Percentiles rank a stretch among this genome's conserved stretches.
Conservation (phyloP, 1,139 yeast genomes). For the Candida labiduridarum region DNA sequence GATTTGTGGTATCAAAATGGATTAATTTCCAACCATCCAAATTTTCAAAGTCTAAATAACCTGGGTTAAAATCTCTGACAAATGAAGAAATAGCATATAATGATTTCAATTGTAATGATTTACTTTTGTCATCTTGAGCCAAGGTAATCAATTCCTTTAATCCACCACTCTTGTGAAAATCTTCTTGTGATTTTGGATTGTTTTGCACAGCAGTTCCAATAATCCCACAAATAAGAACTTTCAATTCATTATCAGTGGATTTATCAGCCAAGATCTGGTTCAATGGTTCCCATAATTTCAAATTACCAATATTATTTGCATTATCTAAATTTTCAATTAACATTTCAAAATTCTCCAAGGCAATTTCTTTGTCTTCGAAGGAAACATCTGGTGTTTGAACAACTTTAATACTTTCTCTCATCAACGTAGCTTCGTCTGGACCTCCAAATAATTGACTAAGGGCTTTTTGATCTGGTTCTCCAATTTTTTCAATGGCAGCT, state of each 20-base stretch:
- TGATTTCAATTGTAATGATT: constrained; percentile 58
- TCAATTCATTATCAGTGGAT: constrained; percentile 45
- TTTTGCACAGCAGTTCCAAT: constrained; percentile 94
- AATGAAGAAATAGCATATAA: constrained; percentile 76
- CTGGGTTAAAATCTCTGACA: constrained; percentile 68
- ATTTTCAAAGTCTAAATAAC: constrained; percentile 56
- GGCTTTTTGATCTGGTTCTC: constrained; percentile 75
- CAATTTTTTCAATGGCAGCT: constrained; percentile 60
- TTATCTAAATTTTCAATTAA: constrained; percentile 91
- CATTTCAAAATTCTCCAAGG: constrained; percentile 93
- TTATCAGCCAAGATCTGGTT: constrained; percentile 49
- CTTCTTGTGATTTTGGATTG: constrained; percentile 73
- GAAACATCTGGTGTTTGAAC: constrained; percentile 64
- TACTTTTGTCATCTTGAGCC: constrained; percentile 26
- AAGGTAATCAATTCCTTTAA: constrained; percentile 47
- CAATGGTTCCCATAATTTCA: constrained; percentile 78
- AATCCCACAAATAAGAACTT: constrained; percentile 67
- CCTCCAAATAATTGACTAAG: constrained; percentile 78
- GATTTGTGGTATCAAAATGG: constrained; percentile 20
- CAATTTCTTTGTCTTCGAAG: constrained; percentile 66
- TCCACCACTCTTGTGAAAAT: constrained; percentile 56
- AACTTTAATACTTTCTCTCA: constrained; percentile 73
- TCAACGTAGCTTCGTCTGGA: constrained; percentile 82
- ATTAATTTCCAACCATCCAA: constrained; percentile 64
- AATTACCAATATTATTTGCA: constrained; percentile 86